A percentile compares a stretch with the other conserved stretches of the same genome.
Conservation (phyloP, 345 rosid genomes). For the Hirschfeldia incana region DNA sequence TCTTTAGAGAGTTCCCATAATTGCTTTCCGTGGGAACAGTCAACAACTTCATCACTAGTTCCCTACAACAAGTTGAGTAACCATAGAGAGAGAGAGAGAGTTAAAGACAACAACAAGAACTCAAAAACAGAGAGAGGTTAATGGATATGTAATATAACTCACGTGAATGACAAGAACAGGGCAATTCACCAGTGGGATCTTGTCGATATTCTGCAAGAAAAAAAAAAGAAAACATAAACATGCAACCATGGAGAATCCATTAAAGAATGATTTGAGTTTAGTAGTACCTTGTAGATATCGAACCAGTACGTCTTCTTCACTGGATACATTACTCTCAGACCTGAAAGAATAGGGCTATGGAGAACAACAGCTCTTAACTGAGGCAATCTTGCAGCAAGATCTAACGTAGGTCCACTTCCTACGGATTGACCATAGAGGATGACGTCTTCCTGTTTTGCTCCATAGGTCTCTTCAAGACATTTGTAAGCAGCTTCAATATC, state of each 20-base stretch:
- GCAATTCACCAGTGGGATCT: slow-evolving; percentile 87
- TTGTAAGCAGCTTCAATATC: slow-evolving; percentile 95
- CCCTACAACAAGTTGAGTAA: slow-evolving; percentile 51
- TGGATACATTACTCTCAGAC: slow-evolving; percentile 97
- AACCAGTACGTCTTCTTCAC: slow-evolving; percentile 97
- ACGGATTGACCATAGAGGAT: slow-evolving; percentile 98
- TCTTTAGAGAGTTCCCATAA: slow-evolving; percentile 90
- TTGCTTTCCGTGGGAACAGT: slow-evolving; percentile 92
- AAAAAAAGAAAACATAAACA: slow-evolving; percentile 23
- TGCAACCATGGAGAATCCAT: neutral
- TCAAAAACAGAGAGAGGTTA: neutral
- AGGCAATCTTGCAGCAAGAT: slow-evolving; percentile 80
- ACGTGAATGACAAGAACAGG: slow-evolving; percentile 95
- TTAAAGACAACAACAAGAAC: neutral
- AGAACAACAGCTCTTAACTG: slow-evolving; percentile 81
- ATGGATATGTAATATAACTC: slow-evolving; percentile 40
- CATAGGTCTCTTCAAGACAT: slow-evolving; percentile 92
- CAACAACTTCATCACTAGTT: slow-evolving; percentile 94
- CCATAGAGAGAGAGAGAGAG: neutral
- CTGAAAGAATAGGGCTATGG: slow-evolving; percentile 97
- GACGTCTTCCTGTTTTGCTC: slow-evolving; percentile 81
- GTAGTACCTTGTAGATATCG: slow-evolving; percentile 89
- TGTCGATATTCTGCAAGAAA: slow-evolving; percentile 83
- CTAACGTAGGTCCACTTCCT: slow-evolving; percentile 97
- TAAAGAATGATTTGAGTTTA: neutral